Evolutionary conservation across 257 asterid species (phyloP).

Genomic region (Gardenia jasminoides): DNA sequence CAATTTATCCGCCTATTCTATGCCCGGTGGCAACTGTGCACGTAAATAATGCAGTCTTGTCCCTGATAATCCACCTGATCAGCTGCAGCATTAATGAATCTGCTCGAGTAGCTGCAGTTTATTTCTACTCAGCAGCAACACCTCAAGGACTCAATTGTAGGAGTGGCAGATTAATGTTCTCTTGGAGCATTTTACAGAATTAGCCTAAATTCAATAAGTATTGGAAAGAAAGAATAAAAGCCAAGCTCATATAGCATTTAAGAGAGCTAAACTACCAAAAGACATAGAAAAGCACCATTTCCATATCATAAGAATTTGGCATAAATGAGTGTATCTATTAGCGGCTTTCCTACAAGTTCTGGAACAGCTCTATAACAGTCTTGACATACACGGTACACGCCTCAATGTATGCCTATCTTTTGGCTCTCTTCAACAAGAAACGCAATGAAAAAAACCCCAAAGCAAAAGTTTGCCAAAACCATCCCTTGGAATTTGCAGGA

Average conservation of each 20-base stretch:
- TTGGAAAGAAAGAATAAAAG: background rate
- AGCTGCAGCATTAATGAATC: too few species aligned
- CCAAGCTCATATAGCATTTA: background rate
- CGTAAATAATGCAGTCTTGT: too few species aligned
- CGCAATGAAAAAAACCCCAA: constrained; percentile 78
- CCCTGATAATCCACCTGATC: too few species aligned
- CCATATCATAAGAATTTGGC: background rate
- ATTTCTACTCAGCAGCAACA: background rate
- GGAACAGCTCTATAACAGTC: too few species aligned
- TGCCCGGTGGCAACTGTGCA: too few species aligned
- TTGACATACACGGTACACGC: too few species aligned
- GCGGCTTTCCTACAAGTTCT: background rate
- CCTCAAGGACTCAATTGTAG: background rate
- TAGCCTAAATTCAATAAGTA: background rate
- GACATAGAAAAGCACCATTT: background rate
- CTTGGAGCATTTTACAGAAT: background rate
- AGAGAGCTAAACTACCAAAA: background rate
- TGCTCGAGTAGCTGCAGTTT: too few species aligned
- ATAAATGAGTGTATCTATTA: background rate
- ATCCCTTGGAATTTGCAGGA: constrained; percentile 76
- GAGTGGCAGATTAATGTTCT: too few species aligned
- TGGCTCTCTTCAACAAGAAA: constrained; percentile 58
- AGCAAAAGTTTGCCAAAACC: constrained; percentile 90
- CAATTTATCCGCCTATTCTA: too few species aligned
- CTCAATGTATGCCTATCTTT: constrained; percentile 5